Evolutionary conservation across 129 eudicot genomes (phyloP), one percentile per base, ranked within the genome.

Genomic region (Silybum marianum): DNA sequence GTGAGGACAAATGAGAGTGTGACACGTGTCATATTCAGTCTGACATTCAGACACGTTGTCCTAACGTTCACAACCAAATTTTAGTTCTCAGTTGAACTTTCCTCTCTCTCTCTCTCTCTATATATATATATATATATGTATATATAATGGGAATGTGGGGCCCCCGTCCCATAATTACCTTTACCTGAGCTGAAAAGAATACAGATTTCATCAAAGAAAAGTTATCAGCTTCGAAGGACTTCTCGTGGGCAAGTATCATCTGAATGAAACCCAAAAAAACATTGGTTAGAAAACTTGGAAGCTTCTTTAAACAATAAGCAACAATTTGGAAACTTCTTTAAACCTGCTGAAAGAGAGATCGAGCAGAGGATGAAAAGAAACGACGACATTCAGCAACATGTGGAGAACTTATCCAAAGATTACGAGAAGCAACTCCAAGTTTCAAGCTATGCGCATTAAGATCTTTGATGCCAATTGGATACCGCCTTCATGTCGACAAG

Each of bases 241-340:
- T 93, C 67, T 83, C 84, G 69, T 93, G 99, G 4, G 95, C 88
- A 86, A 70, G 82, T 82, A 96, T 87, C n/a, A 93, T 91, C 98
- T 93, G 77, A 71, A 85, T 85, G 83, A 79, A 82, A 84, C 32
- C 16, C 75, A 7, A 48, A 9, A 13, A 51, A 9, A 2, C 28
- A 42, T 36, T 36, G 54, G 28, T 60, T 39, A 73, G 39, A 44
- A 69, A 69, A 80, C 58, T 54, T 30, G 25, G 62, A 73, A 83
- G 54, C 25, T 34, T 26, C 2, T 14, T 25, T 10, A 28, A 24
- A 25, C 69, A 85, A 38, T 24, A 74, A 25, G 54, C 23, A 74
- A 74, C 40, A 46, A 30, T 38, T 42, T 22, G 21, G 62, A 73
- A 83, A 66, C 25, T 34, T 26, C 2, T 14, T 25, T 10, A 28